phyloP scores from a whole-genome alignment of 1,284 basidiomycete species.

The Ustanciosporium gigantosporum region DNA sequence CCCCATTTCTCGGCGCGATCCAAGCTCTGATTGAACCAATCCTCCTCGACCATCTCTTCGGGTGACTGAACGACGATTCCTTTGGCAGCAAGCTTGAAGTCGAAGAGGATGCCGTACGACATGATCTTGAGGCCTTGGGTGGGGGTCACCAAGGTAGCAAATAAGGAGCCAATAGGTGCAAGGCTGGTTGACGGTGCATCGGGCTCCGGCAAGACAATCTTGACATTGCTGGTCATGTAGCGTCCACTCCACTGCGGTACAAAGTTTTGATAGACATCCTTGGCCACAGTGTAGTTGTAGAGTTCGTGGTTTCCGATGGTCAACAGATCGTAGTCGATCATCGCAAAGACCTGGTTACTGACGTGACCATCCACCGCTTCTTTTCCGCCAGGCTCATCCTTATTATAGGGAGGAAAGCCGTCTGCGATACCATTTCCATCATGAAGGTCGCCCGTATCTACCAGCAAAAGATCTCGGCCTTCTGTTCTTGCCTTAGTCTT shows the following conservation, averaged over 20 bases:
- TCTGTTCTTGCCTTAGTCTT: conserved; percentile 37
- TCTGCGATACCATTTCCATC: conserved; percentile 59
- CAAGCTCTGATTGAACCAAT: conserved; percentile 53
- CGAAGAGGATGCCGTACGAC: conserved; percentile 54
- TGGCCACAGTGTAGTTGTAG: conserved; percentile 75
- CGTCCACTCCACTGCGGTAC: conserved; percentile 66
- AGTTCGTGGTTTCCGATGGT: conserved; percentile 88
- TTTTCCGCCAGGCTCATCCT: conserved; percentile 31
- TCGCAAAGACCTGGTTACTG: conserved; percentile 64
- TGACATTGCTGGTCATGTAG: conserved; percentile 51
- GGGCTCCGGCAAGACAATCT: conserved; percentile 40
- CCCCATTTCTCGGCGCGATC: conserved; percentile 36
- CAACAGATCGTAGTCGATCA: conserved; percentile 79
- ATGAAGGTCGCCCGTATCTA: conserved; percentile 57
- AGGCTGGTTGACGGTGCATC: conserved; percentile 14
- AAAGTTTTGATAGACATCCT: conserved; percentile 79
- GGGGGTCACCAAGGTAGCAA: conserved; percentile 44
- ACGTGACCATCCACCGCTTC: conserved; percentile 51
- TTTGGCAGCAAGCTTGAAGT: conserved; percentile 48
- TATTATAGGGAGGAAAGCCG: conserved; percentile 41
- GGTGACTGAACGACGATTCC: conserved; percentile 50
- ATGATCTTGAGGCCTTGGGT: conserved; percentile 47
- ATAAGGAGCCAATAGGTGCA: conserved; percentile 48
- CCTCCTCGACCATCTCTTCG: conserved; percentile 50
- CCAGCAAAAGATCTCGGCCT: conserved; percentile 56